These are phyloP conservation scores for Gossypium gossypioides DNA, from an alignment of 441 rosid genomes.

Conservation along the genomic window DNA sequence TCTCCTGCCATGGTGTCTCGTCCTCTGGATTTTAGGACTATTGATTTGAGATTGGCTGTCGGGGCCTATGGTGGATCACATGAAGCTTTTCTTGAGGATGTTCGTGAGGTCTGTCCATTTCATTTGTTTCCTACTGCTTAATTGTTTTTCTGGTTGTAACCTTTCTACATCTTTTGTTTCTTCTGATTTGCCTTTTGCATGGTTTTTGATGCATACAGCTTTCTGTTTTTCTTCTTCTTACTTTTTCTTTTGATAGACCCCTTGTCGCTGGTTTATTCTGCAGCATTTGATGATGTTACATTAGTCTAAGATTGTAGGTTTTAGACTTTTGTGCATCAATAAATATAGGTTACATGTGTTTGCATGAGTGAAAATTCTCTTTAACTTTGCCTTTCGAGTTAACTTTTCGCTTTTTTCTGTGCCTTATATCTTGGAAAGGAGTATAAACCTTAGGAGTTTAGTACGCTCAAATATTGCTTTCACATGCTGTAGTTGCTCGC, in stretches of 20 bases:
- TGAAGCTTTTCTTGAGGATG: conserved; percentile 92
- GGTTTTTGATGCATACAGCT: background rate
- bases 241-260: background rate
- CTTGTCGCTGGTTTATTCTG: background rate
- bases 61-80: conserved; percentile 85
- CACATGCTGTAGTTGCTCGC: background rate
- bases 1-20: conserved; percentile 95
- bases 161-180: conserved; percentile 7
- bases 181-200: background rate
- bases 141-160: conserved; percentile 6
- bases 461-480: background rate
- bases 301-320: background rate
- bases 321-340: background rate
- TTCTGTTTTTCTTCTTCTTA: background rate
- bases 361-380: conserved; percentile 4
- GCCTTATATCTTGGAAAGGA: background rate
- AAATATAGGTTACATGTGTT: background rate
- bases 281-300: background rate
- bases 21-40: conserved; percentile 91
- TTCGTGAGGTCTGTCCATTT: conserved; percentile 65
- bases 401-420: background rate
- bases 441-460: background rate
- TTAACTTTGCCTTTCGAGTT: background rate
- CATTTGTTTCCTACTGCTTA: background rate
- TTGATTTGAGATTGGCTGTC: conserved; percentile 87